Percentiles rank a stretch among this genome's conserved stretches.
These are phyloP conservation scores for Sclerotiophoma versabilis DNA, from an alignment of 2,329 filamentous ascomycete species.

Conservation along the genomic window DNA sequence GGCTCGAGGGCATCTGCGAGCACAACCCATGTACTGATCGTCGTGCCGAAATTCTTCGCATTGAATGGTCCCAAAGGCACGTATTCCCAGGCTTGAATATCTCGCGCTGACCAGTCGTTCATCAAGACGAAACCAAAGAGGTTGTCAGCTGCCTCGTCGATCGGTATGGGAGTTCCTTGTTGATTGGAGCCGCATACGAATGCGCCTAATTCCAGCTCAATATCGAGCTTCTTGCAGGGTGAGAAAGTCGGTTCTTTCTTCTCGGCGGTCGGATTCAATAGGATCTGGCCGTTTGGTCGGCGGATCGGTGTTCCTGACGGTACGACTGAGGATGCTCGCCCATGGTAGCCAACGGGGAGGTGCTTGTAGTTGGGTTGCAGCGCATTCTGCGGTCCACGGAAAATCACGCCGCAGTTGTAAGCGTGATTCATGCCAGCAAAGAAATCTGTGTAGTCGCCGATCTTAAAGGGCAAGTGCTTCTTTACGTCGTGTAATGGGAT, in stretches of 20 bases:
- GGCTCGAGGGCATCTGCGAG: constrained; percentile 77
- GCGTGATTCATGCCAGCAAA: constrained; percentile 83
- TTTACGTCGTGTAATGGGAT: constrained; percentile 66
- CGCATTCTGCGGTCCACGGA: constrained; percentile 75
- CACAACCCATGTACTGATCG: constrained; percentile 81
- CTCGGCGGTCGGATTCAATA: constrained; percentile 67
- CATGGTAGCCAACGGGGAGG: constrained; percentile 82
- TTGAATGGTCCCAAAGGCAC: constrained; percentile 84
- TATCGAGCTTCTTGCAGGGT: constrained; percentile 72
- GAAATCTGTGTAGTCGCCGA: constrained; percentile 87
- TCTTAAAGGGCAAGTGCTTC: constrained; percentile 76
- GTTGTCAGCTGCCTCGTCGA: constrained; percentile 70
- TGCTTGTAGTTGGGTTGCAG: constrained; percentile 83
- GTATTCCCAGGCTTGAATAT: constrained; percentile 86
- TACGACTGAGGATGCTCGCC: constrained; percentile 76
- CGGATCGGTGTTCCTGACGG: constrained; percentile 75
- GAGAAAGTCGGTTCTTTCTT: constrained; percentile 69
- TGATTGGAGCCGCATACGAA: constrained; percentile 72
- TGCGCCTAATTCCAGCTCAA: constrained; percentile 81
- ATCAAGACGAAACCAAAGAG: constrained; percentile 83
- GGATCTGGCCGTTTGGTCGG: constrained; percentile 78
- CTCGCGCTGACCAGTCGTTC: constrained; percentile 87
- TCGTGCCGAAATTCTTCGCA: constrained; percentile 82
- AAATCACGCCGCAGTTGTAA: constrained; percentile 73
- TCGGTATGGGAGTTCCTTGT: constrained; percentile 68